Conservation (phyloP, 768 basidiomycete species). For the Lactarius trivialis region DNA sequence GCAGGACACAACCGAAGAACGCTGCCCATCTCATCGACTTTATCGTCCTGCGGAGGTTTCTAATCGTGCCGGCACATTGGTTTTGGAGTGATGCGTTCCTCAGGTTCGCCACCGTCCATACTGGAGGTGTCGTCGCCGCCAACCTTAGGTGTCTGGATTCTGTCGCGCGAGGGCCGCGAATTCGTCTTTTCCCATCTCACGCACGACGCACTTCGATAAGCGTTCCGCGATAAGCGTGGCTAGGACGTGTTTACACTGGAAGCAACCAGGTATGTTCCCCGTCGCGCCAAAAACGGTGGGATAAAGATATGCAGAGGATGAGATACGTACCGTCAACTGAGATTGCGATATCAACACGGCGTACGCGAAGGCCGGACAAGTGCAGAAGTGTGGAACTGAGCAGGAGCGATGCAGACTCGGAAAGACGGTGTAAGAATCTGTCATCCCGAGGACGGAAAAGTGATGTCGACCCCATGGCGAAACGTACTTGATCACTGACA, state of each 20-base stretch:
- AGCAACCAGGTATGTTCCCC: background rate
- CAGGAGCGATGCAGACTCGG: slow-evolving; percentile 38
- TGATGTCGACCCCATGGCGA: slow-evolving; percentile 51
- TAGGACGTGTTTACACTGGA: slow-evolving; percentile 75
- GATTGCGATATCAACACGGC: slow-evolving; percentile 53
- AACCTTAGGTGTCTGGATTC: slow-evolving; percentile 21
- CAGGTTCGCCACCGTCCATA: background rate
- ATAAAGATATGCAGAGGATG: background rate
- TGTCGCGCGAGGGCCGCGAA: slow-evolving; percentile 39
- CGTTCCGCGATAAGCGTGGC: slow-evolving; percentile 56
- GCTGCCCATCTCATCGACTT: no score
- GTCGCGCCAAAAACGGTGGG: background rate
- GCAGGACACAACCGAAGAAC: no score
- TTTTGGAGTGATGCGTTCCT: background rate
- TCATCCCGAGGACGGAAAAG: slow-evolving; percentile 65
- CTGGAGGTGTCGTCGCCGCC: background rate
- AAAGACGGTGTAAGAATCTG: slow-evolving; percentile 53
- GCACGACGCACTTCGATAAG: slow-evolving; percentile 45
- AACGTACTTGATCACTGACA: slow-evolving; percentile 53
- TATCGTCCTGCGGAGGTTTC: background rate
- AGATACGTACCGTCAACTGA: slow-evolving; percentile 52
- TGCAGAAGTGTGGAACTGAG: slow-evolving; percentile 49
- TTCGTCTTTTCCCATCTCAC: slow-evolving; percentile 41
- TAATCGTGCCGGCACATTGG: background rate
- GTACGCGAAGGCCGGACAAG: slow-evolving; percentile 67